These are phyloP conservation scores for Plectosphaerella sp. DNA, from an alignment of 2,329 filamentous ascomycete species.

Conservation along the genomic window DNA sequence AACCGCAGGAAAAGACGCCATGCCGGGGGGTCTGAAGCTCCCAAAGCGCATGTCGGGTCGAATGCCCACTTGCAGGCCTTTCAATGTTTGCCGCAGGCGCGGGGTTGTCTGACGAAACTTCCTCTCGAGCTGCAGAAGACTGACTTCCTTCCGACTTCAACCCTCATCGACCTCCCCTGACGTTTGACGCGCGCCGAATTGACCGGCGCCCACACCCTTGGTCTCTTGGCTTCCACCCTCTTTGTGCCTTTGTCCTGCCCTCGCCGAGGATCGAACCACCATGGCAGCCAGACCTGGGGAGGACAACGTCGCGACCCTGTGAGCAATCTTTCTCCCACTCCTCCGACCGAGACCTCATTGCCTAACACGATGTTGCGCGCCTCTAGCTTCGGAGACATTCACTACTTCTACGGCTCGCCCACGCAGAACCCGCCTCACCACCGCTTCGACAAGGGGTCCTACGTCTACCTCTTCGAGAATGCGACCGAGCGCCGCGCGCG, in stretches of 20 bases:
- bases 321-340: constrained; percentile 16
- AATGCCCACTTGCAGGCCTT: background rate
- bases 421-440: constrained; percentile 67
- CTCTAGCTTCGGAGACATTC: constrained; percentile 68
- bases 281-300: constrained; percentile 45
- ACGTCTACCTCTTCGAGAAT: constrained; percentile 77
- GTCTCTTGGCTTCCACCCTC: background rate
- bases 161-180: background rate
- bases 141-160: background rate
- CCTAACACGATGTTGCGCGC: constrained; percentile 15
- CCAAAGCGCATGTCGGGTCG: background rate
- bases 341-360: background rate
- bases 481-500: constrained; percentile 62
- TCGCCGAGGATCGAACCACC: constrained; percentile 7
- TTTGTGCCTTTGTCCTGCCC: background rate
- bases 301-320: constrained; percentile 48
- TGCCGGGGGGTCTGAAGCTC: background rate
- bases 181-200: background rate
- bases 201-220: background rate
- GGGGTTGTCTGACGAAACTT: background rate
- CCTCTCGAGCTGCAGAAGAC: background rate
- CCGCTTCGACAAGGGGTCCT: constrained; percentile 75
- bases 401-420: constrained; percentile 73
- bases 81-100: background rate
- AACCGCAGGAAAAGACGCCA: constrained; percentile 9